These are phyloP conservation scores for Carex littledalei DNA, from an alignment of 176 grass and related monocot species.

Conservation along the genomic window DNA sequence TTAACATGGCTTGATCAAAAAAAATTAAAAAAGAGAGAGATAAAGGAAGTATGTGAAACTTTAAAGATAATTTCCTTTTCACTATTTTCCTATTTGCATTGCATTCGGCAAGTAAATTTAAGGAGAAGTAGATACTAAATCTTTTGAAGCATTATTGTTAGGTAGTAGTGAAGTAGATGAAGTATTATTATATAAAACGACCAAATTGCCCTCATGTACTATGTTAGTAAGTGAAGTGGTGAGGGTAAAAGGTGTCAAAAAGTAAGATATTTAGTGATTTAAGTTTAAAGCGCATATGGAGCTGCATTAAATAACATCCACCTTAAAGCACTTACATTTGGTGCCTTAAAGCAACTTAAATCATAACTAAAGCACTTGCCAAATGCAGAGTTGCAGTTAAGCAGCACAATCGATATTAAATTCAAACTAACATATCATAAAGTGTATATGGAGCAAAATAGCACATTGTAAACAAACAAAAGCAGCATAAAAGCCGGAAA, in stretches of 20 bases:
- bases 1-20: background rate
- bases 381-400: background rate
- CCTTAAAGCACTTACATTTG: background rate
- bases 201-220: background rate
- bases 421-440: background rate
- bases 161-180: background rate
- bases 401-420: background rate
- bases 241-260: background rate
- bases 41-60: background rate
- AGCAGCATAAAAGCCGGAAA: background rate
- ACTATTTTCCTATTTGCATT: background rate
- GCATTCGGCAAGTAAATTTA: background rate
- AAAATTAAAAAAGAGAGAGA: background rate
- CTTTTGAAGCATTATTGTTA: background rate
- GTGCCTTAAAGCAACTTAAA: background rate
- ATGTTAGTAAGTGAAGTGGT: background rate
- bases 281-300: background rate
- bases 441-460: background rate
- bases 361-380: background rate
- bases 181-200: background rate
- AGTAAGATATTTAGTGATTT: background rate
- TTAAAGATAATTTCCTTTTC: background rate
- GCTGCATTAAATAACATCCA: background rate
- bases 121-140: background rate
- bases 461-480: constrained; percentile 9